A percentile compares a stretch with the other conserved stretches of the same genome.
Conservation (phyloP, 176 grass and related monocot species). For the Triticum timopheevii region DNA sequence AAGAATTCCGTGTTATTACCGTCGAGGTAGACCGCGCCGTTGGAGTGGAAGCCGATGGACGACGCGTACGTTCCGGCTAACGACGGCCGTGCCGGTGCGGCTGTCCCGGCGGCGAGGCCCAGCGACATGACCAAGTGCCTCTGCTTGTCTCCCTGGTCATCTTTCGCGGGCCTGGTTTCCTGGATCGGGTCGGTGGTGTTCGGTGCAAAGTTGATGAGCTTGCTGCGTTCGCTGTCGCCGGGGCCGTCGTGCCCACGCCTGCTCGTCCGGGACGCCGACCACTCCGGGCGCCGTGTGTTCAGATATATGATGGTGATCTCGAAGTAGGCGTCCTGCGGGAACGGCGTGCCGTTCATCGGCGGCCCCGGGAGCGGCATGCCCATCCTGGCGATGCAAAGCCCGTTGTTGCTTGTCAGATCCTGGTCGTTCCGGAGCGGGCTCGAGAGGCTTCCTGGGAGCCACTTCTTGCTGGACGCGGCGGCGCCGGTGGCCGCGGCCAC, state of each 20-base stretch:
- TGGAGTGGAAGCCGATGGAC: slow-evolving; percentile 91
- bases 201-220: slow-evolving; percentile 50
- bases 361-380: slow-evolving; percentile 78
- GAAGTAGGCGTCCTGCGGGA: slow-evolving; percentile 87
- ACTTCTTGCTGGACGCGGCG: slow-evolving; percentile 25
- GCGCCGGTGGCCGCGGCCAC: neutral
- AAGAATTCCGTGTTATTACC: slow-evolving; percentile 36
- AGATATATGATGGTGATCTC: slow-evolving; percentile 93
- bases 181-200: slow-evolving; percentile 12
- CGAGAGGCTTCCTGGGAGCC: slow-evolving; percentile 36
- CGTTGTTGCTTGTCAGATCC: neutral
- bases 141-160: slow-evolving; percentile 38
- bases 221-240: slow-evolving; percentile 56
- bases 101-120: slow-evolving; percentile 43
- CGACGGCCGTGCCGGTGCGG: slow-evolving; percentile 12
- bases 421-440: slow-evolving; percentile 36
- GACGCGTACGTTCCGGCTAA: slow-evolving; percentile 64
- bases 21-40: slow-evolving; percentile 82
- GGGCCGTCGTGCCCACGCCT: slow-evolving; percentile 34
- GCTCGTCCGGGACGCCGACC: slow-evolving; percentile 47
- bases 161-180: slow-evolving; percentile 36
- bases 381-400: slow-evolving; percentile 59
- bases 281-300: slow-evolving; percentile 47
- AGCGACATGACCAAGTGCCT: slow-evolving; percentile 55
- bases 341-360: slow-evolving; percentile 58